Base-by-base conservation (phyloP, 768 basidiomycete genomes). In the Mycena leptocephala region DNA sequence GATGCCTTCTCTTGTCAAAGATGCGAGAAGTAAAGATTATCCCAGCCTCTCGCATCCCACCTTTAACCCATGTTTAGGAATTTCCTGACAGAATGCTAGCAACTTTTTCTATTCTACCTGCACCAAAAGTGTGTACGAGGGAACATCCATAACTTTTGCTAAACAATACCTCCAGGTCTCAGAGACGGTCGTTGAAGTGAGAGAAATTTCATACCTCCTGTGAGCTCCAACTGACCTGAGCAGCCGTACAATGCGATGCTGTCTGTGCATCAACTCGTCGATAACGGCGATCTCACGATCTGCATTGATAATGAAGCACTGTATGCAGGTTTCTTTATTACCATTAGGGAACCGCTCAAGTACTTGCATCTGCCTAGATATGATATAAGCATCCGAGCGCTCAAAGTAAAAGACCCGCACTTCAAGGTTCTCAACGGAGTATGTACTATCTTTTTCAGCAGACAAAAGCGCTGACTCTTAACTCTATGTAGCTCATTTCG, bases 281-380 rank as follows among this genome's bases (percentile, higher is more conserved):
- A 97, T 77, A 95, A 93, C 82, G 91, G 94, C 56, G 97, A 97
- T 83, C 85, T 97, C 59, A 94, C 94, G 0, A 89, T 97, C 71
- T 95, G 94, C 82, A 91, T 97, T 61, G 96, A 97, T 82, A 97
- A 97, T 79, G 95, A 96, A 83, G 96, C 95, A 4, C 82, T 96
- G 94, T 96, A 75, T 61, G 93, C 85, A 13, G 14, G 30, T 64
- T 51, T 46, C 68, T n/a, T 72, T 37, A 37, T 41, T 41, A 2
- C n/a, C 68, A 43, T 68, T 46, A 33, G 65, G 16, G 58, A 26
- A 41, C 69, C 8, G 65, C 30, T 30, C 63, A 41, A 13, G 37
- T 11, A 18, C 35, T 39, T 66, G 32, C 5, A 35, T 33, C 35
- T 5, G 24, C 51, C 2, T 72, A 96, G 95, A 75, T 96, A 95